Base-by-base conservation (phyloP, 2,329 filamentous ascomycete species). In the Diplodia scrobiculata region DNA sequence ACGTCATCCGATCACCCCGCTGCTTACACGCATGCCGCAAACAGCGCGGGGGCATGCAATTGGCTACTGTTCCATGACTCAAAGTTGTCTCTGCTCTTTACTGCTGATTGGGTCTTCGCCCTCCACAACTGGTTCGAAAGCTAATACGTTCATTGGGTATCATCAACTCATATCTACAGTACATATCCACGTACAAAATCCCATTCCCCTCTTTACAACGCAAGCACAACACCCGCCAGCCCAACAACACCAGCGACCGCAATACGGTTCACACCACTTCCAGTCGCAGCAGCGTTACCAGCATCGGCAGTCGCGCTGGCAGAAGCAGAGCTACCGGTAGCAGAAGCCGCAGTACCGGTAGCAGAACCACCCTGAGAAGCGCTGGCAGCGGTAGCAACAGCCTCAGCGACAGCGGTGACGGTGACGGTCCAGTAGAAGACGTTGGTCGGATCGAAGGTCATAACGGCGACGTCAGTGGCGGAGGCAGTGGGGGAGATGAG, bases 391-490 rank as follows among this genome's bases (percentile, higher is more conserved):
- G 47, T 17, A 7, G 17, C 52, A 5, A 53, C 60, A 47, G 47
- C 60, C n/a, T 69, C 65, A 6, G 72, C 73, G 2, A 73, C 68
- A 41, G 72, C 72, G 47, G 70, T 73, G 21, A 75, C 65, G 0
- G 69, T 72, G 10, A 73, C 69, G 19, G 63, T 69, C 32, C 67
- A 67, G 36, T 71, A 68, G 11, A 38, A 34, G n/a, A 75, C 67
- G 58, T 74, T 71, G 59, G 29, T 11, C 1, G 60, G 21, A 4
- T 27, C 5, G 13, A 21, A 41, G 6, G 47, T 51, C n/a, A 36
- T 19, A 2, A 32, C 27, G 9, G 38, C n/a, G 13, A 47, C 34
- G n/a, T 36, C 29, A 19, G 45, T 52, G 5, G 59, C 45, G 6
- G 38, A n/a, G 13, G 45, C 47, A 5, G 50, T 63, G 11, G 47